Base-by-base conservation (phyloP, 23 red algal species). In the Gracilariopsis chorda region DNA sequence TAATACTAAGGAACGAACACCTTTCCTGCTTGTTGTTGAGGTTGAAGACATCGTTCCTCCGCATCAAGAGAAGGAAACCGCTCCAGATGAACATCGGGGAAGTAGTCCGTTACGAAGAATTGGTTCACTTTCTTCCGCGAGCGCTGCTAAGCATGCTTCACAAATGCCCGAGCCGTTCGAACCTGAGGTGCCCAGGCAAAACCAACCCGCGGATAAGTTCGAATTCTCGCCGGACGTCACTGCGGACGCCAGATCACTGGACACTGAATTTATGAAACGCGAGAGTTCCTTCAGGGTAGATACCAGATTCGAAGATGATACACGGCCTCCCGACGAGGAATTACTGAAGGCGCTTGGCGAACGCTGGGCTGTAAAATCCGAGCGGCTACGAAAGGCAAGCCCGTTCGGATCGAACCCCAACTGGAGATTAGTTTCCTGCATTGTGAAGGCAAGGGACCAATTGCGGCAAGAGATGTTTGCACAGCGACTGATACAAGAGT, bases 401-500 rank as follows among this genome's bases (percentile, higher is more conserved):
- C 83, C 84, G 24, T 99, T 92, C 44, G 90, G 93, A 30, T 74
- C 88, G 10, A 83, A 93, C 36, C 94, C 90, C 7, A 93, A 88
- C 7, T 99, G 97, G 97, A 53, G 93, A 19, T 58, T 99, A 46
- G 90, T 90, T 3, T 94, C 93, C 16, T 87, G 87, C 51, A 99
- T 99, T 39, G 97, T 99, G 35, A 99, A 99, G 77, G 93, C 97
- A 11, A 48, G 94, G 35, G 97, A 99, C 40, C 92, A 99, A 49
- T 72, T 99, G 49, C 93, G 97, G 16, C 97, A 99, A 62, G 97
- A 99, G 74, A 95, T 95, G 93, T 91, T 99, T 71, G 97, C 97
- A 3, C 89, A 92, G 71, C 92, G 90, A 0, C 85, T 98, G 37
- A 93, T 98, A 32, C 89, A 90, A 30, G 87, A 95, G 82, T 94